phyloP scores from a whole-genome alignment of 306 rosid species.

The Fragaria iinumae region DNA sequence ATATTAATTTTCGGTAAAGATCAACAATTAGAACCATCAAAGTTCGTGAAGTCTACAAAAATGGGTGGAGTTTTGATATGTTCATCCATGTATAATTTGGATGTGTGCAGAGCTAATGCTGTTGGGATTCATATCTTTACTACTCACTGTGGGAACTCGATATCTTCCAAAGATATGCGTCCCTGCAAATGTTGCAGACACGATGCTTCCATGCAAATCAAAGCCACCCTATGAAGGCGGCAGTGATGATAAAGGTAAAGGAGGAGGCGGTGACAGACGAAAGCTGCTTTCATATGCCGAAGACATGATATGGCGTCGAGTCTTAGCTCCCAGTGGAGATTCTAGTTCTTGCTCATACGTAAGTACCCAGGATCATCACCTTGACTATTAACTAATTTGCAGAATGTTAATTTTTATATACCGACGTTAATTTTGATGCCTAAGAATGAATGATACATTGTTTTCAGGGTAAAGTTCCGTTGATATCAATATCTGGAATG shows the following conservation, averaged over 20 bases:
- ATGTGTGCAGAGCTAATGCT: slow-evolving; percentile 61
- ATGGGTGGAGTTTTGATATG: neutral
- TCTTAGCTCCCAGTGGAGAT: slow-evolving; percentile 35
- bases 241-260: neutral
- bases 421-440: neutral
- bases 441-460: neutral
- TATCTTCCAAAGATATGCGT: slow-evolving; percentile 56
- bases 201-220: slow-evolving; percentile 60
- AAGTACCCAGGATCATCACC: neutral
- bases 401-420: neutral
- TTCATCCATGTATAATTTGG: neutral
- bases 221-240: neutral
- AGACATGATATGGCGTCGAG: slow-evolving; percentile 40
- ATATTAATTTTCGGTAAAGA: neutral
- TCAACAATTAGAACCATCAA: neutral
- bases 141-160: slow-evolving; percentile 54
- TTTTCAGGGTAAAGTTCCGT: slow-evolving; percentile 45
- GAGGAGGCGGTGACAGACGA: slow-evolving; percentile 24
- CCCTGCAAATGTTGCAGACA: slow-evolving; percentile 25
- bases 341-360: slow-evolving; percentile 30
- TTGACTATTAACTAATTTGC: neutral
- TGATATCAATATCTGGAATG: slow-evolving; percentile 51
- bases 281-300: slow-evolving; percentile 41
- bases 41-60: neutral
- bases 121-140: slow-evolving; percentile 64